Conservation (phyloP, 106 monocot species). For the Phalaenopsis aphrodite region DNA sequence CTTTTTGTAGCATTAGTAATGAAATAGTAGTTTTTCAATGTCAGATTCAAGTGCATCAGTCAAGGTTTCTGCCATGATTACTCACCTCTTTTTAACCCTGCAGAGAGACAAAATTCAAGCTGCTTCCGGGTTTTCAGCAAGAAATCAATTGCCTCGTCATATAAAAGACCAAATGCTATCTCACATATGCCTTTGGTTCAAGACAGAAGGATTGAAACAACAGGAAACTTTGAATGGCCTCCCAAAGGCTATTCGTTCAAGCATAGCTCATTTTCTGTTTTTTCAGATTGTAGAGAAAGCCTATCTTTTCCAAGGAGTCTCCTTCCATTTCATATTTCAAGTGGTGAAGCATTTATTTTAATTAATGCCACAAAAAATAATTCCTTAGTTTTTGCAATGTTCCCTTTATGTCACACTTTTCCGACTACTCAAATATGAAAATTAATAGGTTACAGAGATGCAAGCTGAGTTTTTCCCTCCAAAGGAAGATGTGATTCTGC, state of each 20-base stretch:
- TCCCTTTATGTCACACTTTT: too few species aligned
- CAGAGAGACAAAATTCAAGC: slow-evolving; percentile 54
- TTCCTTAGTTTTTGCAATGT: too few species aligned
- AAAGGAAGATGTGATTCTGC: slow-evolving; percentile 50
- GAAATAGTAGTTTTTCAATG: too few species aligned
- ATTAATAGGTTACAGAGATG: slow-evolving; percentile 56
- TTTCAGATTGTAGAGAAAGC: slow-evolving; percentile 32
- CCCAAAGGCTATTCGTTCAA: slow-evolving; percentile 22
- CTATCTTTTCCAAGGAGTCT: slow-evolving; percentile 56
- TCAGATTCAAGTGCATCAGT: too few species aligned
- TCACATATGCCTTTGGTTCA: slow-evolving; percentile 49
- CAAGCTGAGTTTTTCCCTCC: slow-evolving; percentile 65
- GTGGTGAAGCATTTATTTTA: too few species aligned
- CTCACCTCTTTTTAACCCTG: too few species aligned
- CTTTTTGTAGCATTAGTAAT: too few species aligned
- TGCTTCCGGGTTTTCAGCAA: slow-evolving; percentile 46
- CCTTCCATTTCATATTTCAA: too few species aligned
- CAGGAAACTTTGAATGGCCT: slow-evolving; percentile 25
- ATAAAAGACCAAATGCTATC: slow-evolving; percentile 68
- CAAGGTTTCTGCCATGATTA: too few species aligned
- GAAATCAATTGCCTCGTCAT: slow-evolving; percentile 37
- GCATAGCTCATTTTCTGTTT: slow-evolving; percentile 34
- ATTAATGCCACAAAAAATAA: too few species aligned
- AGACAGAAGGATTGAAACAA: slow-evolving; percentile 37
- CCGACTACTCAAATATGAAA: neutral